Evolutionary conservation across 169 alveolate genomes (phyloP).

Genomic region (Eimeria praecox): DNA sequence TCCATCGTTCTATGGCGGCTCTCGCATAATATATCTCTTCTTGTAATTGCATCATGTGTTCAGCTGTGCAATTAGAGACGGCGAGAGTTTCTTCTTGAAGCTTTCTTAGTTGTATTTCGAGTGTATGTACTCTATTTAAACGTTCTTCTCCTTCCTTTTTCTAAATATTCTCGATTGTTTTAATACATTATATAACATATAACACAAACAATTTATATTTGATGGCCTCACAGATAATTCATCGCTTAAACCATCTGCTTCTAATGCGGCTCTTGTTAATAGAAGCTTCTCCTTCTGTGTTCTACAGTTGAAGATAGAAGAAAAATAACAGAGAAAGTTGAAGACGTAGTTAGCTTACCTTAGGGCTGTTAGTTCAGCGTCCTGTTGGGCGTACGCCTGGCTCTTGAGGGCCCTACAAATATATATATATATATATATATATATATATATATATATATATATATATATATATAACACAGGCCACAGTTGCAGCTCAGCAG

Average conservation of each 20-base stretch:
- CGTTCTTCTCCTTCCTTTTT: neutral
- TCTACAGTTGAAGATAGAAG: neutral
- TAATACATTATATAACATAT: neutral
- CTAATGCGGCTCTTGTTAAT: neutral
- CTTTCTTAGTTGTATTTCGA: neutral
- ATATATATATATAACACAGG: neutral
- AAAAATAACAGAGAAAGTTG: neutral
- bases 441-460: neutral
- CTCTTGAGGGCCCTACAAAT: conserved; percentile 65
- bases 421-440: neutral
- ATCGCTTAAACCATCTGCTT: neutral
- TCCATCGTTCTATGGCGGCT: conserved; percentile 70
- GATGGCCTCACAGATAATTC: neutral
- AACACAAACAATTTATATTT: neutral
- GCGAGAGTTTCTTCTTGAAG: conserved; percentile 22
- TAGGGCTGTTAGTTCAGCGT: conserved; percentile 17
- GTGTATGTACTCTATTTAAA: neutral
- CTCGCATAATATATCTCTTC: conserved; percentile 46
- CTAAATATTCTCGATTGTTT: neutral
- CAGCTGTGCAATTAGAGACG: conserved; percentile 12
- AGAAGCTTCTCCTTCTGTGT: conserved; percentile 51
- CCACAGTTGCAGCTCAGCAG: neutral
- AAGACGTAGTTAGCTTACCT: conserved; percentile 5
- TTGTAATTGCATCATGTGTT: neutral
- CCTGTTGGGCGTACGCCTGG: conserved; percentile 56